These are phyloP conservation scores for Kalmanozyma brasiliensis DNA, from an alignment of 1,284 basidiomycete species.

Conservation along the genomic window DNA sequence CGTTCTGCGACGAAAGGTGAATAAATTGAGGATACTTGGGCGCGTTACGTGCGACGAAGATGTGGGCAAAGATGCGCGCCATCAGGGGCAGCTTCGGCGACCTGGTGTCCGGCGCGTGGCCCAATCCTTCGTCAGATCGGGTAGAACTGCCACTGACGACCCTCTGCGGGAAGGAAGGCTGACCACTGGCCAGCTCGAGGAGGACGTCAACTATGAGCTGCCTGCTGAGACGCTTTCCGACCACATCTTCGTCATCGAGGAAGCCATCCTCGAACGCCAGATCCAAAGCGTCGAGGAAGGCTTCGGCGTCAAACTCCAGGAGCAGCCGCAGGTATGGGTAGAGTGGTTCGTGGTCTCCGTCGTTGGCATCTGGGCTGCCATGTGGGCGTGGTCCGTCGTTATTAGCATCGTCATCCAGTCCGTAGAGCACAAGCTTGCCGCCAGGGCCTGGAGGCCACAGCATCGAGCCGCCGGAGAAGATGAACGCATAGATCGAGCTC, in stretches of 20 bases:
- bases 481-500: constrained; percentile 71
- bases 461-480: constrained; percentile 83
- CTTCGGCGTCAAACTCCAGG: constrained; percentile 90
- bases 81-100: constrained; percentile 23
- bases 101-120: too few species aligned
- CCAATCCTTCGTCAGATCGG: too few species aligned
- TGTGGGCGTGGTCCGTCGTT: constrained; percentile 71
- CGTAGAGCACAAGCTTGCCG: constrained; percentile 77
- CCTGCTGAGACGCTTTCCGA: constrained; percentile 72
- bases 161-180: neutral
- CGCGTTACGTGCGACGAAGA: constrained; percentile 94
- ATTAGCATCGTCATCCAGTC: constrained; percentile 68
- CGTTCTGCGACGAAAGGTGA: constrained; percentile 75
- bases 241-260: constrained; percentile 77
- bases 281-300: constrained; percentile 91
- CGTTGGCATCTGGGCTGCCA: constrained; percentile 74
- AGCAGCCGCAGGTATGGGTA: constrained; percentile 90
- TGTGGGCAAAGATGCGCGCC: constrained; percentile 80
- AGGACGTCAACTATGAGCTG: constrained; percentile 86
- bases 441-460: constrained; percentile 80
- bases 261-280: constrained; percentile 93
- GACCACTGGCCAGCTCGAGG: constrained; percentile 74
- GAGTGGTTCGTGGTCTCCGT: constrained; percentile 70
- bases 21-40: constrained; percentile 96
- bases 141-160: too few species aligned